Evolutionary conservation across 2,329 filamentous ascomycete species (phyloP), one percentile per base, ranked within the genome.

Genomic region (Xylariomycetidae sp.): DNA sequence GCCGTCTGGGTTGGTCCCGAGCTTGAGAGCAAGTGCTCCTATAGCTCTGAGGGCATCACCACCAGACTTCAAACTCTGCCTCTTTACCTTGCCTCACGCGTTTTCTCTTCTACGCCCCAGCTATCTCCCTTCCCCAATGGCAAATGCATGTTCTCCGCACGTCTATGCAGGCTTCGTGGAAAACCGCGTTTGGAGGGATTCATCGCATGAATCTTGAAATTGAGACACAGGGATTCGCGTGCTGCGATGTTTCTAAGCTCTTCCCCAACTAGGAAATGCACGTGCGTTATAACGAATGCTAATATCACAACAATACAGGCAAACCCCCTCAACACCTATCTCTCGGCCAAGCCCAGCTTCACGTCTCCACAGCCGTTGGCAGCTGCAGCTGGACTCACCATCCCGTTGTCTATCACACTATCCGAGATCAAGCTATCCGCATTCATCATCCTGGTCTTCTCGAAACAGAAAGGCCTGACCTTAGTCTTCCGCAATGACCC

Each of bases 401-500:
- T 98, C 52, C 92, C 92, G n/a, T 69, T 98, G 26, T 90, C 94
- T 56, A 95, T 98, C 48, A 96, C 92, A 1, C 61, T 98, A 31
- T 96, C 92, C 29, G 86, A 96, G 47, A 93, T 98, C 56, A 87
- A 93, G 54, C 69, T 98, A 31, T 95, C 89, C 4, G 92, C 90
- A 9, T 96, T 98, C 59, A 93, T 98, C 48, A 95, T 98, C 38
- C 63, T 98, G 31, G 92, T 98, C 41, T 98, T 98, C 58, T 96
- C 90, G 3, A 90, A 88, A 57, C 88, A 95, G 64, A 98, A 98
- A 58, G 92, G 92, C 14, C 74, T 98, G 37, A 98, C 92, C 2
- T 72, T 98, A 29, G 92, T 98, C 27, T 98, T 98, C 59, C 82
- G 92, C 50, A 96, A 98, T 73, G 92, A 98, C 57, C 92, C 92